Evolutionary conservation across 352 stramenopile species (phyloP).

Genomic region (Globisporangium viniferum): DNA sequence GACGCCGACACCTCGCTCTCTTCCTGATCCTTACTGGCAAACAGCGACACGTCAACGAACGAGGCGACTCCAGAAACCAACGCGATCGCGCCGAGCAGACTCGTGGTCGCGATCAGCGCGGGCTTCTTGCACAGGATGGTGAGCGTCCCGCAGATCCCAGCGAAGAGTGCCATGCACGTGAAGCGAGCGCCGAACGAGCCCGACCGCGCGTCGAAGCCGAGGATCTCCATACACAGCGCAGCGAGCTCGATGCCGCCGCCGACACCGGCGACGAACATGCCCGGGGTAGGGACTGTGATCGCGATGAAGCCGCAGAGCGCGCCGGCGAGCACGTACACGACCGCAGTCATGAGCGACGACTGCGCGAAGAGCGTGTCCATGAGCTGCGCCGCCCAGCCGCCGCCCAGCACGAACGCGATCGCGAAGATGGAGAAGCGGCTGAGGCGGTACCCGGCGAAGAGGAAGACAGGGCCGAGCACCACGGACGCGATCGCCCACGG

Average conservation of each 20-base stretch:
- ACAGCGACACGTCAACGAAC: neutral
- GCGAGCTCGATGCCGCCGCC: neutral
- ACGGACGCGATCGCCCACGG: neutral
- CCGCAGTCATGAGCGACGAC: neutral
- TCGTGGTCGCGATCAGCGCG: neutral
- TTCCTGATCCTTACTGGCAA: neutral
- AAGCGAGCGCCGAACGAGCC: neutral
- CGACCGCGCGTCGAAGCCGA: neutral
- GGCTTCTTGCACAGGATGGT: neutral
- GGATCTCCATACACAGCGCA: neutral
- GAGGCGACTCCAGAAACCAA: neutral
- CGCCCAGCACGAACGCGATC: neutral
- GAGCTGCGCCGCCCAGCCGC: neutral
- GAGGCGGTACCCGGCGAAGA: neutral
- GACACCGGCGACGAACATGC: neutral
- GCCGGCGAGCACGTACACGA: neutral
- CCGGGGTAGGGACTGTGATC: neutral
- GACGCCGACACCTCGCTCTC: neutral
- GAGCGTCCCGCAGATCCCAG: neutral
- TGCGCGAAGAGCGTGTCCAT: neutral
- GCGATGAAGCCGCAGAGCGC: neutral
- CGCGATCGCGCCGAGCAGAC: neutral
- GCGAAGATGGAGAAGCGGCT: neutral
- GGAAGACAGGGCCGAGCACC: neutral
- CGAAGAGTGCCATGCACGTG: neutral